Conservation (phyloP, 2,329 filamentous ascomycete species). For the Aspergillus transmontanensis region DNA sequence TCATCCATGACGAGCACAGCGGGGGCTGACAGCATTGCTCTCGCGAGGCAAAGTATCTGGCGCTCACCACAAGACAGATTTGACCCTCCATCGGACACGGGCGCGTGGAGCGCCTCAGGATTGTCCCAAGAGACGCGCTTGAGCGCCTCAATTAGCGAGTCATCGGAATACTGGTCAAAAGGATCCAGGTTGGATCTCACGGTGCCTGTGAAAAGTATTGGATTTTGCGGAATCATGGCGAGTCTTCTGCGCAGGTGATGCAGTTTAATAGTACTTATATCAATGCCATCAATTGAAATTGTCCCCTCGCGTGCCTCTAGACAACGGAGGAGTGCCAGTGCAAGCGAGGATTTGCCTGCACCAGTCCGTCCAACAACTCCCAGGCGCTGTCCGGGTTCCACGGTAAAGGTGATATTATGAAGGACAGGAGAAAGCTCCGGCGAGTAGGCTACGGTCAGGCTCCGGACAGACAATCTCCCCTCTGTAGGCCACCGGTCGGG, state of each 20-base stretch:
- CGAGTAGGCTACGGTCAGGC: conserved; percentile 1
- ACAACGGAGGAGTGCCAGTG: conserved; percentile 27
- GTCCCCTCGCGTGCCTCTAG: conserved; percentile 12
- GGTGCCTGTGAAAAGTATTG: conserved; percentile 3
- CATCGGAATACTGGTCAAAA: conserved; percentile 1
- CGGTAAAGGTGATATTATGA: conserved; percentile 12
- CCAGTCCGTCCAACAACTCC: conserved; percentile 29
- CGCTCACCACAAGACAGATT: conserved; percentile 7
- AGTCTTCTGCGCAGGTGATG: conserved; percentile 2
- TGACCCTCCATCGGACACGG: neutral
- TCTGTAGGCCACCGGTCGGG: neutral
- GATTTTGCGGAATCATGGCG: conserved; percentile 6
- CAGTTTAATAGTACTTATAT: neutral
- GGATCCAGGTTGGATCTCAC: conserved; percentile 9
- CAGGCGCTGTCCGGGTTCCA: conserved; percentile 13
- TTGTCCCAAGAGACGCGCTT: neutral
- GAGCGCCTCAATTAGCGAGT: neutral
- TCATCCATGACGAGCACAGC: conserved; percentile 5
- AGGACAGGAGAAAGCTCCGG: conserved; percentile 1
- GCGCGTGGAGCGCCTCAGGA: neutral
- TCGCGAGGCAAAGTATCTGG: conserved; percentile 8
- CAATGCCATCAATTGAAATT: conserved; percentile 4
- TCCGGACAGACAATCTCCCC: neutral
- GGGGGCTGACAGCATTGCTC: conserved; percentile 1
- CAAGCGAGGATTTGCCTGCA: conserved; percentile 31